Evolutionary conservation across 305 asterid species (phyloP).

Genomic region (Ilex paraguariensis): DNA sequence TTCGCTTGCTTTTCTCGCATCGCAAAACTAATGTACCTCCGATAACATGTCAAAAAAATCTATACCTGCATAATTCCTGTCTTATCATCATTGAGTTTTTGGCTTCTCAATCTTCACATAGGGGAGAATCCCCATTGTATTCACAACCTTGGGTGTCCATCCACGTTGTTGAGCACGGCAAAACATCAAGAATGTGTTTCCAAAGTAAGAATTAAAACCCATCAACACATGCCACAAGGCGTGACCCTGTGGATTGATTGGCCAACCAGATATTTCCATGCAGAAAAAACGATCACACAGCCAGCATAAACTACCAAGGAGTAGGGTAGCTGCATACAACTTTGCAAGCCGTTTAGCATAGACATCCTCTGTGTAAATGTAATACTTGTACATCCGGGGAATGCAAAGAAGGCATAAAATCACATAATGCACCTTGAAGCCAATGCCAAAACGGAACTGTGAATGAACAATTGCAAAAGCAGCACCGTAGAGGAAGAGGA

Average conservation of each 20-base stretch:
- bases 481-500: constrained; percentile 22
- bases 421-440: constrained; percentile 22
- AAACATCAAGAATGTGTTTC: constrained; percentile 24
- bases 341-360: constrained; percentile 18
- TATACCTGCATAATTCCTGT: background rate
- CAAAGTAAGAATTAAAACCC: constrained; percentile 21
- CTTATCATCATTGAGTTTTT: background rate
- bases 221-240: constrained; percentile 23
- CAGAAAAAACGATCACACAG: constrained; percentile 20
- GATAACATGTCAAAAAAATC: background rate
- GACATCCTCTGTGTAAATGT: constrained; percentile 18
- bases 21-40: background rate
- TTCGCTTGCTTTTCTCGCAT: background rate
- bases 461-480: constrained; percentile 14
- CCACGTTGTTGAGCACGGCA: constrained; percentile 22
- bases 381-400: constrained; percentile 26
- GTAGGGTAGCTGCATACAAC: constrained; percentile 11
- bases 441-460: constrained; percentile 15
- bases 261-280: constrained; percentile 12
- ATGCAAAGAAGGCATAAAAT: constrained; percentile 15
- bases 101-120: constrained; percentile 13
- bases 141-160: constrained; percentile 14
- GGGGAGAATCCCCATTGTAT: constrained; percentile 14
- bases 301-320: constrained; percentile 20
- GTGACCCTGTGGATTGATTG: constrained; percentile 24